Base-by-base conservation (phyloP, 768 basidiomycete genomes). In the Boletus speciosus region DNA sequence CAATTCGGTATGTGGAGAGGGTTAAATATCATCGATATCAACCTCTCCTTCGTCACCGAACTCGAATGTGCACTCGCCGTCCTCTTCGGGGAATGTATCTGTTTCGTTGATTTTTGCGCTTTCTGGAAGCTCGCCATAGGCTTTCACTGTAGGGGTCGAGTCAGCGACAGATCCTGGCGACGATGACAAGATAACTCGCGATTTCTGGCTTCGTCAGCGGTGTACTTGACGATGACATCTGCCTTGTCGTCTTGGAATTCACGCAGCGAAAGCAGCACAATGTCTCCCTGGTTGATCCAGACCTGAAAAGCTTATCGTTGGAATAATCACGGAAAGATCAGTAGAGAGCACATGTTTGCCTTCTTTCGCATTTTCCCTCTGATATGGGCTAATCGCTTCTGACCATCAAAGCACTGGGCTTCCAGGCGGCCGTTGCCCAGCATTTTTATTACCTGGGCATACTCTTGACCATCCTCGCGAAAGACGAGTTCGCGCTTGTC, bases 201-300 rank as follows among this genome's bases (percentile, higher is more conserved):
- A 70, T 88, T 92, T 57, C 91, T 81, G 41, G 91, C 91, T 69
- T 99, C 96, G 68, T 99, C 95, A 36, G 94, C 85, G 2, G 95
- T 97, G 73, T 98, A 99, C 75, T 97, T 97, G 66, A 98, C 96
- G 68, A 98, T 98, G 47, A 99, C 96, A 76, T 99, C 97, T 19
- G 95, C 97, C 73, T 98, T 98, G 76, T 92, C 93, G 64, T 99
- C 97, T 73, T 98, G 96, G 84, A 98, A 99, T 47, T 98, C 97
- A 59, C 97, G 91, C 46, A 99, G 80, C 29, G 94, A 98, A 19
- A 98, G 78, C 41, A 98, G 77, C 48, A 98, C 85, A 66, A 98
- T 98, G 67, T 98, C 96, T 66, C 96, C 96, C 65, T 97, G 93
- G 70, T 96, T 97, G 69, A 98, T 98, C 96, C 96, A 98, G 66